Base-by-base conservation (phyloP, 176 grass and related monocot genomes). In the Juncus effusus region DNA sequence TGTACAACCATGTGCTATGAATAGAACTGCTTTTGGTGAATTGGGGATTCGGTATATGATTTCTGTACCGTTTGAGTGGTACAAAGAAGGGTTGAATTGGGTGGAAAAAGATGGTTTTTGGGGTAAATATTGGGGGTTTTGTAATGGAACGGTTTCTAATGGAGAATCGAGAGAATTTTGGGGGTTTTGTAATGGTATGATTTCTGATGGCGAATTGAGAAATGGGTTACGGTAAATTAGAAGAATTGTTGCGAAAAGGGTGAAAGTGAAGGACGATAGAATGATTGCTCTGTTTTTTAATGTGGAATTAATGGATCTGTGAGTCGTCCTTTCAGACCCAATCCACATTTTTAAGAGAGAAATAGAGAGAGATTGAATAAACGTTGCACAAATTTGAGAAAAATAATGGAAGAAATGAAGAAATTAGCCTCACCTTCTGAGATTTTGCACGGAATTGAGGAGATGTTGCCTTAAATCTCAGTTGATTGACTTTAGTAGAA, bases 1-100 rank as follows among this genome's bases (percentile, higher is more conserved):
- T 54, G 73, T 87, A 78, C 92, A 96, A 3, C 92, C 87, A 44
- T 86, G 92, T 38, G 92, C 87, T 59, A 81, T 70, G 72, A 96
- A 96, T 15, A 96, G 10, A 51, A 74, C 74, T 15, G 87, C 87
- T 56, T 82, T 81, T 6, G 72, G 79, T 15, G 51, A 67, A 19
- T 60, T 55, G 4, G 87, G 87, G 0, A 91, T 77, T 77, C 91
- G 87, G 84, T 83, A 96, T 65, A 96, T 84, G 79, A 88, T 74
- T 74, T 91, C 82, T 38, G 86, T 88, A 42, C 87, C 77, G 66
- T 80, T 91, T 77, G 76, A 60, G 13, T 16, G 65, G 72, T 62
- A 73, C 6, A 88, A 52, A 59, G 40, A 79, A 63, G 92, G 79
- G 63, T 85, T 75, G 54, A 91, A 78, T 45, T 42, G 84, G 60